Conservation (phyloP, 108 stramenopile species). For the Pseudonitzschia delicatissima region DNA sequence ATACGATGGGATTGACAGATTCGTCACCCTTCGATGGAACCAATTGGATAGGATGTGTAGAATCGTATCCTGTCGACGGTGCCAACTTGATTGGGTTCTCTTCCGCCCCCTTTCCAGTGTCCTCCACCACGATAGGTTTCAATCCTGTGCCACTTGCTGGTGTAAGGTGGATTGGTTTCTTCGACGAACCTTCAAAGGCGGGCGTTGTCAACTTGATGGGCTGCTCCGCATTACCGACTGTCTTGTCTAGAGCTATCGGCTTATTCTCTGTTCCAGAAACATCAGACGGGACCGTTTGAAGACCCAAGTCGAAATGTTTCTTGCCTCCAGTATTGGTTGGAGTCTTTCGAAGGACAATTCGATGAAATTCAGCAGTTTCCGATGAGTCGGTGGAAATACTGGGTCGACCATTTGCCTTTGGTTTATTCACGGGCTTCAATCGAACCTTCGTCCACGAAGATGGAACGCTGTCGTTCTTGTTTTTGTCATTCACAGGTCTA, state of each 20-base stretch:
- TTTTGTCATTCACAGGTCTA: conserved; percentile 19
- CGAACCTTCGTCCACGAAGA: conserved; percentile 40
- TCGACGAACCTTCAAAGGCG: conserved; percentile 3
- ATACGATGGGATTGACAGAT: background rate
- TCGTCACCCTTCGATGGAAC: conserved; percentile 2
- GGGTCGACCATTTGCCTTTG: background rate
- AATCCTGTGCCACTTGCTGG: background rate
- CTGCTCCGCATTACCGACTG: background rate
- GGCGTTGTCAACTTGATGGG: conserved; percentile 13
- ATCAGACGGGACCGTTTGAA: background rate
- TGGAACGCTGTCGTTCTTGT: conserved; percentile 22
- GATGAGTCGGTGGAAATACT: background rate
- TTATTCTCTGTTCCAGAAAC: conserved; percentile 5
- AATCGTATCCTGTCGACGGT: conserved; percentile 1
- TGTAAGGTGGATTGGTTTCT: background rate
- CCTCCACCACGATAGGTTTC: conserved; percentile 1
- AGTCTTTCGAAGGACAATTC: conserved; percentile 13
- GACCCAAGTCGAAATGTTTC: background rate
- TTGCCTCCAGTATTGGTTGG: conserved; percentile 9
- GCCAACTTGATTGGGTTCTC: conserved; percentile 26
- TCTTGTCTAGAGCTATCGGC: background rate
- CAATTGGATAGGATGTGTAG: conserved; percentile 16
- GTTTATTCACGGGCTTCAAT: conserved; percentile 17
- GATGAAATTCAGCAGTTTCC: conserved; percentile 19
- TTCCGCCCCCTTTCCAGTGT: conserved; percentile 16